Base-by-base conservation (phyloP, 495 filamentous ascomycete genomes). In the Eremomyces bilateralis region DNA sequence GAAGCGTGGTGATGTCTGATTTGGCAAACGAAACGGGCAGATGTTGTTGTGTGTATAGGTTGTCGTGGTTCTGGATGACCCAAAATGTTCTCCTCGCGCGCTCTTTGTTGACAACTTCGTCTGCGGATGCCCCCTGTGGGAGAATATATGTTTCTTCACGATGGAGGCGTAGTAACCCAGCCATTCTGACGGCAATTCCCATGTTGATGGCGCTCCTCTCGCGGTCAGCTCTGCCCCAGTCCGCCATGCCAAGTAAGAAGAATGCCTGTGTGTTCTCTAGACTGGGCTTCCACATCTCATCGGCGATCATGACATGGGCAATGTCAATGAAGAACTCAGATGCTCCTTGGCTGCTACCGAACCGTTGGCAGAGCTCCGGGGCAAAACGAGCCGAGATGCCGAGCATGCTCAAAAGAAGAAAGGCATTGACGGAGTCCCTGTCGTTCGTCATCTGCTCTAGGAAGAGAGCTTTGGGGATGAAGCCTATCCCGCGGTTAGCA, bases 241-340 rank as follows among this genome's bases (percentile, higher is more conserved):
- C 58, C 3, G 61, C 60, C 31, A 66, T 60, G 33, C 58, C 61
- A 17, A 66, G 47, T 4, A 66, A 43, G 38, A 64, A 66, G 25
- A 66, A 63, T 0, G 56, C 60, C 42, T 66, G 62, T 22, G 56
- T 61, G 31, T 58, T 49, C 37, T 66, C 62, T n/a, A 66, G 45
- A 4, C 51, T 57, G 1, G 61, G 57, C 21, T 53, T 46, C 42
- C 64, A 66, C 17, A 64, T 46, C 36, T 64, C 62, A 20, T 49
- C 44, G 28, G 58, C 42, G 1, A 62, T 61, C 2, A 61, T 46
- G n/a, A 38, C 38, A 15, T 58, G 52, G 1, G 60, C 60, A 34
- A 49, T 56, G 34, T 53, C 50, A 54, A 64, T 64, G 38, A 62
- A 66, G n/a, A 49, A 44, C 29, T 63, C 55, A 3, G 58, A 53